Conservation (phyloP, 441 rosid genomes). For the Bruguiera hainesii region DNA sequence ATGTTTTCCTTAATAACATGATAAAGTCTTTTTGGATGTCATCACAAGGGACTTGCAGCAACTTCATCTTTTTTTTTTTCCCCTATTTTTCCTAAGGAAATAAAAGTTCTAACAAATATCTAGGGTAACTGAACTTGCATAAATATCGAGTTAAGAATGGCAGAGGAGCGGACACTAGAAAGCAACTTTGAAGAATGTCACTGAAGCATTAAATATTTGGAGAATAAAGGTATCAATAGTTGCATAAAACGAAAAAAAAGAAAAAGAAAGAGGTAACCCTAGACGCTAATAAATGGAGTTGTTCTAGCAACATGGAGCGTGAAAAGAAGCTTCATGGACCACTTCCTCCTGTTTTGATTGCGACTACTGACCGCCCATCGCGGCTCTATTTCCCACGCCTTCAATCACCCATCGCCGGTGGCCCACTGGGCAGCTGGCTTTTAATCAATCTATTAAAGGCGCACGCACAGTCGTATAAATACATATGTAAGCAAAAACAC, state of each 20-base stretch:
- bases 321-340: not conserved
- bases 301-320: not conserved
- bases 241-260: not conserved
- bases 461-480: not conserved
- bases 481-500: not conserved
- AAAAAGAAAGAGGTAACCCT: not conserved
- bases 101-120: too few species aligned
- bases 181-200: not conserved
- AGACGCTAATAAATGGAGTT: not conserved
- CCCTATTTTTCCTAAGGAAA: too few species aligned
- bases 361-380: conserved; percentile 19
- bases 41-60: too few species aligned
- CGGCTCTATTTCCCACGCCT: not conserved
- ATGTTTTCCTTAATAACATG: too few species aligned
- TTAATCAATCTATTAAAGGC: not conserved
- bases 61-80: too few species aligned
- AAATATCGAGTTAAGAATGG: not conserved
- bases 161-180: not conserved
- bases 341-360: conserved; percentile 3
- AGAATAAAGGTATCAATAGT: not conserved
- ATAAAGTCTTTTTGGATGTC: too few species aligned
- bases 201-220: not conserved
- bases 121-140: not conserved
- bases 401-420: conserved; percentile 11
- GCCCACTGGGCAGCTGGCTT: conserved; percentile 9